Base-by-base conservation (phyloP, 148 eudicot genomes). In the Cornus florida region DNA sequence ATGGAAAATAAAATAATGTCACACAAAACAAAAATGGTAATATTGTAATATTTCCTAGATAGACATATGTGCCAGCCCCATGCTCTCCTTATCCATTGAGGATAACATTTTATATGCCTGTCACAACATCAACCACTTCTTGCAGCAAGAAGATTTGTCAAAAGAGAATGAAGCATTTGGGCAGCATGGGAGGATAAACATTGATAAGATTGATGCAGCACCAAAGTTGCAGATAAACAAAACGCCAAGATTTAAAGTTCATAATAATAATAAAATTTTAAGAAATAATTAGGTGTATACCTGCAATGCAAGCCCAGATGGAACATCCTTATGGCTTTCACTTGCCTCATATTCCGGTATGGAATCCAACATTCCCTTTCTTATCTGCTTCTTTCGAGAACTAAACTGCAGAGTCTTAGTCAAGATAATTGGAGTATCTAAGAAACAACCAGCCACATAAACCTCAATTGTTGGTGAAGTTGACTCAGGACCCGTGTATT, bases 371-470 rank as follows among this genome's bases (percentile, higher is more conserved):
- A 77, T 69, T 62, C 78, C 81, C 62, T 82, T 85, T 84, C 86
- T 88, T 38, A 11, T 65, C 71, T 86, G 90, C 87, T 88, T 92
- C 83, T 86, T 87, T 73, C 85, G 78, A 11, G 73, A 73, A 82
- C 80, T 82, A 77, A 84, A 83, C 78, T 92, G 84, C 87, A 88
- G 75, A 71, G 86, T 90, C 79, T 86, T 87, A 0, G 93, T 91
- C 76, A 93, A 81, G 78, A 94, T 89, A 72, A 92, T 84, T 2
- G 97, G 98, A 22, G 33, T 71, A 16, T 89, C 89, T 71, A 78
- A 86, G 80, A 88, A 91, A 76, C 86, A 82, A 72, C 98, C 94
- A 24, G 98, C 94, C 77, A 90, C 88, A 85, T 79, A 94, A 28
- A 94, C 98, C 85, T 94, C 98, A 70, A 90, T 81, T 43, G 78